phyloP scores from a whole-genome alignment of 768 basidiomycete species.

The Amanita pallidorosea region DNA sequence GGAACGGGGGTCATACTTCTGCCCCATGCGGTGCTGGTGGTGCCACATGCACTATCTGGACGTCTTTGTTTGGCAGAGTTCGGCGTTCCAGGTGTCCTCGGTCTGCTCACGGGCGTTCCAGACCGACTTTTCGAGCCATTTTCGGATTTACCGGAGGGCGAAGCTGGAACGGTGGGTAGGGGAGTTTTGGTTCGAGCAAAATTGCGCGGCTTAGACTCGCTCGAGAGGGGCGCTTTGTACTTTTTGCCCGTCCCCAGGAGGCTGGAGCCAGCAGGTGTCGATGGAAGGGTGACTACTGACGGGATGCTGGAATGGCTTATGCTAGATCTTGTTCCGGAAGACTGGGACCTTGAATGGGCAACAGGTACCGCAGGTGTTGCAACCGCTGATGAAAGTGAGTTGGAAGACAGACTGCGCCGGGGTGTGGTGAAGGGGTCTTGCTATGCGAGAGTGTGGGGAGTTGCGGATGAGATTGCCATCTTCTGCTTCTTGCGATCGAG shows the following conservation, averaged over 20 bases:
- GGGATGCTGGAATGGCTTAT: background rate
- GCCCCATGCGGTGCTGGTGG: constrained; percentile 12
- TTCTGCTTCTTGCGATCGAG: background rate
- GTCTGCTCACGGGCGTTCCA: constrained; percentile 22
- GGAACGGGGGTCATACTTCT: constrained; percentile 38
- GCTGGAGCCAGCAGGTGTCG: background rate
- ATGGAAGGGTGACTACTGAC: background rate
- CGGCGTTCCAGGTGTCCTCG: constrained; percentile 45
- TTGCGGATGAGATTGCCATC: background rate
- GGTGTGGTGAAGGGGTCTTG: constrained; percentile 1
- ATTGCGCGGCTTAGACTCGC: constrained; percentile 20
- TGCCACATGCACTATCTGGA: constrained; percentile 3
- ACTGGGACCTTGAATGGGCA: background rate
- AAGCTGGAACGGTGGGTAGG: constrained; percentile 38
- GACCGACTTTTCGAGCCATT: constrained; percentile 7
- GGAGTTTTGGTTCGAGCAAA: constrained; percentile 14
- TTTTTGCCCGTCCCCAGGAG: constrained; percentile 38
- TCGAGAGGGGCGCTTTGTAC: constrained; percentile 55
- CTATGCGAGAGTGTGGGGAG: constrained; percentile 1
- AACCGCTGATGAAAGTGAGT: background rate
- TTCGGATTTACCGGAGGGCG: constrained; percentile 14
- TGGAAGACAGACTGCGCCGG: constrained; percentile 2
- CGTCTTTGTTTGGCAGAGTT: constrained; percentile 4
- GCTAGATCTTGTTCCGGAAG: background rate
- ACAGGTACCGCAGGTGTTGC: background rate